Base-by-base conservation (phyloP, 805 yeast genomes). In the Starmerella sp. region DNA sequence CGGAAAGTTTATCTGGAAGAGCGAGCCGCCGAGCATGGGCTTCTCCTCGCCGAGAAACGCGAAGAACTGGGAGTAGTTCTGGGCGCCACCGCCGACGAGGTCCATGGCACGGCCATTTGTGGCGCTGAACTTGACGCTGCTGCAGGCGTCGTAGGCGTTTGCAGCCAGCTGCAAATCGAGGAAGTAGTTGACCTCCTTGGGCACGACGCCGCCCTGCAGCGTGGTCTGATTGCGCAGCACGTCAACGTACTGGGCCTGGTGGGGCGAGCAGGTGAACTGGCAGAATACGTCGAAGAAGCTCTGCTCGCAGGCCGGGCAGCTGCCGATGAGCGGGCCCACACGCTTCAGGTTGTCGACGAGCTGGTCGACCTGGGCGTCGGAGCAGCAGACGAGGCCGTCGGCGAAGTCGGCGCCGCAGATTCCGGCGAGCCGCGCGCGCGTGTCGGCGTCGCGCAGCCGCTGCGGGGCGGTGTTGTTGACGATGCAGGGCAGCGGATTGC, bases 21-120 rank as follows among this genome's bases (percentile, higher is more conserved):
- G 97, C 0, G 96, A 87, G 0, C 98, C 98, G 0, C 97, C 97
- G 4, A 91, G 73, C 63, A 87, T 61, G 0, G 97, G 97, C 67
- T 91, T 90, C 62, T 88, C 95, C 66, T 91, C 97, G 11, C 97
- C 97, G 51, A 93, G 69, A 65, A 91, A 93, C 69, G 89, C 85
- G 61, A 91, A 72, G 66, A 91, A 91, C 53, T 80, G 80, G 35
- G 73, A 62, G 67, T 80, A 86, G 62, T 82, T 79, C 53, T 75
- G 77, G 2, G 97, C 97, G 1, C 97, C 97, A n/a, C 98, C 98
- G 7, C 98, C 98, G 43, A 91, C 83, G 42, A 91, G 75, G 66
- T 91, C 97, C 97, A 91, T 89, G 9, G 96, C 97, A 63, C 78
- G 86, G 2, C 97, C 96, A 68, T 90, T 91, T 2, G 97, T 89